Percentiles rank a stretch among this genome's conserved stretches.
These are phyloP conservation scores for Pseudofabraea citricarpa DNA, from an alignment of 2,329 filamentous ascomycete species.

Conservation along the genomic window DNA sequence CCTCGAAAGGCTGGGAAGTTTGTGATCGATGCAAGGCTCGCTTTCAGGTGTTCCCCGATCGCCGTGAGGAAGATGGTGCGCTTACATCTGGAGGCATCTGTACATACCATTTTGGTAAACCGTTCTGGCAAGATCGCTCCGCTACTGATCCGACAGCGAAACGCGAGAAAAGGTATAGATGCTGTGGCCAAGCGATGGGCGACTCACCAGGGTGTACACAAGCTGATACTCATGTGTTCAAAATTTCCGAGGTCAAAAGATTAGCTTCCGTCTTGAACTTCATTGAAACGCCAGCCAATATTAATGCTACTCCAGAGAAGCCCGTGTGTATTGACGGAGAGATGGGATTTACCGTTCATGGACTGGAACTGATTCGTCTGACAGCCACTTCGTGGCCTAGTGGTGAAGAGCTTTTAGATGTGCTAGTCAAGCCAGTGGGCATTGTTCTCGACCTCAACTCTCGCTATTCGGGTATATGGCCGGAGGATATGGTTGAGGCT, in stretches of 20 bases:
- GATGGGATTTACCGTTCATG: conserved; percentile 90
- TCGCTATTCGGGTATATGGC: conserved; percentile 80
- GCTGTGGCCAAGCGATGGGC: conserved; percentile 73
- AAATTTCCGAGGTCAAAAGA: conserved; percentile 68
- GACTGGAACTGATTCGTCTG: conserved; percentile 83
- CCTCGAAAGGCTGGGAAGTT: conserved; percentile 73
- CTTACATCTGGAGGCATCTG: conserved; percentile 75
- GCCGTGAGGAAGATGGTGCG: conserved; percentile 69
- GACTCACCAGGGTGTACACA: conserved; percentile 71
- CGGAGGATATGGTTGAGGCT: conserved; percentile 70
- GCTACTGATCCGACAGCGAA: conserved; percentile 51
- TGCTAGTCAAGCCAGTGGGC: conserved; percentile 79
- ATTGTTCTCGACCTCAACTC: conserved; percentile 89
- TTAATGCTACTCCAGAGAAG: conserved; percentile 41
- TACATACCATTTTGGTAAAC: conserved; percentile 73
- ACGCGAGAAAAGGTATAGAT: conserved; percentile 63
- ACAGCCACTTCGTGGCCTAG: conserved; percentile 86
- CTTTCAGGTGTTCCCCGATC: conserved; percentile 89
- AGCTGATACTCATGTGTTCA: conserved; percentile 77
- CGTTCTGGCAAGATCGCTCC: conserved; percentile 46
- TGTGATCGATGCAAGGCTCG: conserved; percentile 83
- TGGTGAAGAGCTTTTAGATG: conserved; percentile 70
- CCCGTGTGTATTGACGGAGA: conserved; percentile 92
- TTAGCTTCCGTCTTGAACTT: conserved; percentile 79
- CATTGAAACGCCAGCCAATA: conserved; percentile 67